Percentiles rank a stretch among this genome's conserved stretches.
Evolutionary conservation across 2,329 filamentous ascomycete species (phyloP).

Genomic region (Colletotrichum nymphaeae): DNA sequence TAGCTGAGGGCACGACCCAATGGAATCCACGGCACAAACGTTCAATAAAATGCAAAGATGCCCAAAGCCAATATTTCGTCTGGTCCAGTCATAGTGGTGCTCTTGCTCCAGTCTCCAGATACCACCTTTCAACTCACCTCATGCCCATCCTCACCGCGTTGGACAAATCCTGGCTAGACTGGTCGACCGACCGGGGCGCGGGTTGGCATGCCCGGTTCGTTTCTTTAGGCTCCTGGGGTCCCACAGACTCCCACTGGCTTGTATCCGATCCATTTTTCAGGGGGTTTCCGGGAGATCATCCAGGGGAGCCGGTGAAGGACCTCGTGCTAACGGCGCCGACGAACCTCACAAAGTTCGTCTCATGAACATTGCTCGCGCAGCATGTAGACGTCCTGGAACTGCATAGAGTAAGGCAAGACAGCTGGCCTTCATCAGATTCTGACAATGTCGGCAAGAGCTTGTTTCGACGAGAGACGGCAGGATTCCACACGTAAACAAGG

Average conservation of each 20-base stretch:
- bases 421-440: neutral
- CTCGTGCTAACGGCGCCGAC: slow-evolving; percentile 15
- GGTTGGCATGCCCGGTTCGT: slow-evolving; percentile 31
- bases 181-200: slow-evolving; percentile 22
- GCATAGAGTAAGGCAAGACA: neutral
- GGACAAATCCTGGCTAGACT: slow-evolving; percentile 25
- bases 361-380: neutral
- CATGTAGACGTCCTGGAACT: neutral
- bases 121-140: neutral
- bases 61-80: neutral
- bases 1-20: neutral
- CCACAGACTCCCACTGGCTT: slow-evolving; percentile 34
- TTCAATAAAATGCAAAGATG: neutral
- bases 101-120: neutral
- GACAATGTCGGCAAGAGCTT: neutral
- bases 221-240: slow-evolving; percentile 34
- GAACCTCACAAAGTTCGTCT: slow-evolving; percentile 9
- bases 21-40: neutral
- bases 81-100: neutral
- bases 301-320: slow-evolving; percentile 31
- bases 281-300: slow-evolving; percentile 37
- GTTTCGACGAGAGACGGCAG: slow-evolving; percentile 14
- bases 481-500: neutral
- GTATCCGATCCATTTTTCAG: slow-evolving; percentile 35
- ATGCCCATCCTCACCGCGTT: neutral